Conservation (phyloP, 108 stramenopile genomes). For the Heterococcus sp. region DNA sequence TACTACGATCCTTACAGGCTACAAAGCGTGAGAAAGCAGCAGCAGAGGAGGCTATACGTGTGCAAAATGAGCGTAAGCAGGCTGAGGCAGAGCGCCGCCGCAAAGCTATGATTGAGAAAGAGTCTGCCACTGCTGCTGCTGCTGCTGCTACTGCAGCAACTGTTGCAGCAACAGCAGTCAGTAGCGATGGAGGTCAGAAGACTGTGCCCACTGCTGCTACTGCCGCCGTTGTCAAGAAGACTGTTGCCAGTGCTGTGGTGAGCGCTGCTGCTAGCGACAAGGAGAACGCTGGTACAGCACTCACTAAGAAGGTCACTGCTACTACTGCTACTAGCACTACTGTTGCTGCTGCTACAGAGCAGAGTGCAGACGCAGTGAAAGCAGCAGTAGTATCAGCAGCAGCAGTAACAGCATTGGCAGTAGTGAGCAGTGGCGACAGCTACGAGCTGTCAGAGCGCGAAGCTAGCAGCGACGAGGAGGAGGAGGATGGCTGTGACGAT, state of each 20-base stretch:
- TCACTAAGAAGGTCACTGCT: not conserved
- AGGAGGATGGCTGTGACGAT: constrained; percentile 32
- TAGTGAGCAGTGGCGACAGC: not conserved
- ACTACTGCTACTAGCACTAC: no score
- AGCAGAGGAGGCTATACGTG: not conserved
- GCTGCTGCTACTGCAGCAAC: not conserved
- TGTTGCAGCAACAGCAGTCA: not conserved
- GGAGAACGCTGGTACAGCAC: no score
- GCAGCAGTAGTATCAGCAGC: not conserved
- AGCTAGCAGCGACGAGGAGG: constrained; percentile 9
- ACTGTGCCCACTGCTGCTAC: not conserved
- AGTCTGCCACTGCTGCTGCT: not conserved
- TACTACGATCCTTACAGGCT: not conserved
- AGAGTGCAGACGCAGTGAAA: no score
- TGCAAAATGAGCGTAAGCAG: constrained; percentile 9
- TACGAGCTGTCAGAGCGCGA: constrained; percentile 33
- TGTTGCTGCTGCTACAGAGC: no score
- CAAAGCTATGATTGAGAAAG: not conserved
- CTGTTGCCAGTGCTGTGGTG: not conserved
- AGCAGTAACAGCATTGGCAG: not conserved
- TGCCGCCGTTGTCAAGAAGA: not conserved
- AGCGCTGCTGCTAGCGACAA: not conserved
- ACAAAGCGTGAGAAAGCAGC: not conserved
- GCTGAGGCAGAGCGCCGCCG: constrained; percentile 10
- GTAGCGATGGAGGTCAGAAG: not conserved